A percentile compares a stretch with the other conserved stretches of the same genome.
Conservation (phyloP, 31 red algal species). For the Endocladia muricata region DNA sequence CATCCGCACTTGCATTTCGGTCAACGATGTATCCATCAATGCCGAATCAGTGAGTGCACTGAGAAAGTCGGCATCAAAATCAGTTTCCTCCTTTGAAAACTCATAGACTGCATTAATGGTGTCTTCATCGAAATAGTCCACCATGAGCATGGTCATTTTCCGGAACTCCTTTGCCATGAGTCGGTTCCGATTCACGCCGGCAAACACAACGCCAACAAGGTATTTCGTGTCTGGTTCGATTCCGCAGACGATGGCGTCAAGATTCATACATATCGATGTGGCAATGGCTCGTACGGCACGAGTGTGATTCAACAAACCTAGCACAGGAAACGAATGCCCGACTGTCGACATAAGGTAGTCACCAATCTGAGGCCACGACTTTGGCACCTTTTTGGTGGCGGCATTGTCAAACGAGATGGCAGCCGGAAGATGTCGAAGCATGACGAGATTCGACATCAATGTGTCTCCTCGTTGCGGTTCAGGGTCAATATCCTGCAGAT, state of each 20-base stretch:
- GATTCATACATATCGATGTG: conserved; percentile 31
- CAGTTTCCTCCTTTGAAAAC: conserved; percentile 65
- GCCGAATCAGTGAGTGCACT: conserved; percentile 51
- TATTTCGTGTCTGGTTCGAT: conserved; percentile 60
- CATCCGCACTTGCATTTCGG: conserved; percentile 51
- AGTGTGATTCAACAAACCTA: conserved; percentile 41
- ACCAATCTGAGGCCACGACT: conserved; percentile 48
- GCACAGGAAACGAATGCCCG: conserved; percentile 60
- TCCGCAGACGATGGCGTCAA: conserved; percentile 53
- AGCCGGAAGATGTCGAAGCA: conserved; percentile 49
- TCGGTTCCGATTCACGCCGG: conserved; percentile 43
- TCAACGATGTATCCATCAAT: conserved; percentile 45
- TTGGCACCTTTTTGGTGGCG: conserved; percentile 56
- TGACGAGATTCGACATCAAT: conserved; percentile 32
- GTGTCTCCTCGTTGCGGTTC: conserved; percentile 35
- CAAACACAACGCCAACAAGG: conserved; percentile 61
- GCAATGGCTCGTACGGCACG: conserved; percentile 48
- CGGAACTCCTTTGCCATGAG: conserved; percentile 65
- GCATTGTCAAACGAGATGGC: conserved; percentile 39
- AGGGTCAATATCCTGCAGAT: conserved; percentile 38
- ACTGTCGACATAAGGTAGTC: conserved; percentile 42
- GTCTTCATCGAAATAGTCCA: conserved; percentile 49
- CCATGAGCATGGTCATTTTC: conserved; percentile 52
- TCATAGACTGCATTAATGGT: conserved; percentile 42
- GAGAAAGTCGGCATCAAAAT: conserved; percentile 47